Conservation (phyloP, 768 basidiomycete genomes). For the Rhizopogon roseolus region DNA sequence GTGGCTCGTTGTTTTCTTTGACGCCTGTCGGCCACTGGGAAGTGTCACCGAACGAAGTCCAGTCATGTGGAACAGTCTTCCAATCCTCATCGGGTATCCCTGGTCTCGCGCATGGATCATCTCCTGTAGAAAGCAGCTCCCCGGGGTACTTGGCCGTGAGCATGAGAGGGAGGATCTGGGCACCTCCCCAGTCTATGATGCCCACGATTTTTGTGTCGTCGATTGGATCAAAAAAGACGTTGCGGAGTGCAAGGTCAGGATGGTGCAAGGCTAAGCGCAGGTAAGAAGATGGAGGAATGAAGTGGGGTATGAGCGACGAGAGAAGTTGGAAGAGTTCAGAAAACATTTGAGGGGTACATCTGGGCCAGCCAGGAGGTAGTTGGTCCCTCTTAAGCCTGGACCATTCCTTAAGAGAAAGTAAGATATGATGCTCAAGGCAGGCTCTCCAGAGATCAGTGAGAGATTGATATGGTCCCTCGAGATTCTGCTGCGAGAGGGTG, state of each 20-base stretch:
- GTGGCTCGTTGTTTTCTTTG: background rate
- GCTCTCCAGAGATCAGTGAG: background rate
- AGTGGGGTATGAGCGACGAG: background rate
- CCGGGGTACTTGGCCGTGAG: background rate
- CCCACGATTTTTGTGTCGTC: background rate
- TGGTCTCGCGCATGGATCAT: background rate
- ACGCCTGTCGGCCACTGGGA: background rate
- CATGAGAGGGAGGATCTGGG: background rate
- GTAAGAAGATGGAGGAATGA: background rate
- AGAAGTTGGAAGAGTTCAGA: background rate
- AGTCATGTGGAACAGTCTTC: background rate
- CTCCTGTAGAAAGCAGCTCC: background rate
- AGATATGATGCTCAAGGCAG: background rate
- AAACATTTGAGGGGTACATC: background rate
- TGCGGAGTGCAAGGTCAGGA: background rate
- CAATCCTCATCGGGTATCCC: background rate
- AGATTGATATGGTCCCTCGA: background rate
- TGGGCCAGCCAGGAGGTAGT: background rate
- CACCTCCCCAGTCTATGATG: background rate
- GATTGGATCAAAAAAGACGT: background rate
- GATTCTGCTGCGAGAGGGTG: background rate
- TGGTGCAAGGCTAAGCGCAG: background rate
- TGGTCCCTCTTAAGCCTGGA: background rate
- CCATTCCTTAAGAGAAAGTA: background rate
- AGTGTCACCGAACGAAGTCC: slow-evolving; percentile 1